phyloP scores from a whole-genome alignment of 331 rosid genomes.

The Prunus yedoensis region DNA sequence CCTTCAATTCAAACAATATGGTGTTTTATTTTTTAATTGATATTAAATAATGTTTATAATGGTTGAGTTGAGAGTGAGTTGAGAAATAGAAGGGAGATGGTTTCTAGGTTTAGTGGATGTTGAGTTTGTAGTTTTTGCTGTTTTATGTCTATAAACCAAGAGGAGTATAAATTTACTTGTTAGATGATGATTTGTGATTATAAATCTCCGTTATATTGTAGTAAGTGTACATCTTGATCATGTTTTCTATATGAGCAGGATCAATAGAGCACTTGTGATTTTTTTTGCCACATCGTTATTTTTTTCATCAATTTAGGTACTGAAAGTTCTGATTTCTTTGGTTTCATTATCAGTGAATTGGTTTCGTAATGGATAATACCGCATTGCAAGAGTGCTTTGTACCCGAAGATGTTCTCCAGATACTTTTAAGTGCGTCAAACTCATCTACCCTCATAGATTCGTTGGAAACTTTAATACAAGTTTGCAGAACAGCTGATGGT shows the following conservation, averaged over 20 bases:
- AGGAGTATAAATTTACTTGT: no score
- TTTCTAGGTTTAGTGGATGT: no score
- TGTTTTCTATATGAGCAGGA: neutral
- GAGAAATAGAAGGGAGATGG: no score
- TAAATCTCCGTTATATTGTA: no score
- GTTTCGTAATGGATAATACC: constrained; percentile 24
- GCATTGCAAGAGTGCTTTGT: constrained; percentile 29
- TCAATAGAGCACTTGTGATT: neutral
- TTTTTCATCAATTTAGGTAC: neutral
- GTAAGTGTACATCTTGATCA: no score
- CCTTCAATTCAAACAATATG: neutral
- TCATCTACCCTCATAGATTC: constrained; percentile 36
- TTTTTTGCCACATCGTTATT: neutral
- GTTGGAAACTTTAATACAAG: constrained; percentile 44
- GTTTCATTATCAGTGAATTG: neutral
- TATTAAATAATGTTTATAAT: neutral
- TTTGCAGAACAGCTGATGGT: constrained; percentile 49
- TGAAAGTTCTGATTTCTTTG: neutral
- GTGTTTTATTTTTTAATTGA: neutral
- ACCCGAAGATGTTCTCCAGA: constrained; percentile 35
- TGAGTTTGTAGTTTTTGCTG: no score
- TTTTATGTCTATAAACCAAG: no score
- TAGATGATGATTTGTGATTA: no score
- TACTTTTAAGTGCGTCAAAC: constrained; percentile 39
- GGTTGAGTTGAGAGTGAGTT: neutral